A percentile compares a stretch with the other conserved stretches of the same genome.
Evolutionary conservation across 306 rosid genomes (phyloP).

Genomic region (Hippophae rhamnoides): DNA sequence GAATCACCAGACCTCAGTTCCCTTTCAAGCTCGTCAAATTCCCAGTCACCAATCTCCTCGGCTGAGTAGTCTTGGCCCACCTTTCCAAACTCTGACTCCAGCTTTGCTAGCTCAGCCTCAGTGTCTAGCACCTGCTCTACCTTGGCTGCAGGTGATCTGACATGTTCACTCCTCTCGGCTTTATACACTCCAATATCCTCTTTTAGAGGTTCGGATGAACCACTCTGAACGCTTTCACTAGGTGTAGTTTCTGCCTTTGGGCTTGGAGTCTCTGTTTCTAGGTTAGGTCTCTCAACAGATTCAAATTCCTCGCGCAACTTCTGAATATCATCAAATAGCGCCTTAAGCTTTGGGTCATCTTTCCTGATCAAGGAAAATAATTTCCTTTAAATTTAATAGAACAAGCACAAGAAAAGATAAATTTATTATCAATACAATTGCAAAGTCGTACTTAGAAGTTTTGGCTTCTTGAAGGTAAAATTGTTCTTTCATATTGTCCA

Average conservation of each 20-base stretch:
- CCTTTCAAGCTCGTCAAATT: constrained; percentile 92
- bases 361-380: constrained; percentile 43
- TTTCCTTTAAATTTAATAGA: not conserved
- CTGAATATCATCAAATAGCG: constrained; percentile 62
- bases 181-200: constrained; percentile 24
- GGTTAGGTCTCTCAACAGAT: constrained; percentile 71
- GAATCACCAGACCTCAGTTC: constrained; percentile 57
- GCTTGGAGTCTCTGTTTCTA: constrained; percentile 64
- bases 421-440: constrained; percentile 1
- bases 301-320: constrained; percentile 60
- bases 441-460: constrained; percentile 48
- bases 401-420: constrained; percentile 9
- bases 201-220: constrained; percentile 19
- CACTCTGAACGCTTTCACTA: constrained; percentile 29
- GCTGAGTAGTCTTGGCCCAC: constrained; percentile 61
- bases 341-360: constrained; percentile 59
- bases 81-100: constrained; percentile 85
- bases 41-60: constrained; percentile 91
- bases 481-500: constrained; percentile 89
- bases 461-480: constrained; percentile 57
- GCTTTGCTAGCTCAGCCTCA: constrained; percentile 78
- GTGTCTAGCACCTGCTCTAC: constrained; percentile 41
- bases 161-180: constrained; percentile 27
- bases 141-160: constrained; percentile 31
- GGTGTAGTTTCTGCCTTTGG: constrained; percentile 40